Percentiles rank a stretch among this genome's conserved stretches.
Evolutionary conservation across 257 asterid genomes (phyloP).

Genomic region (Ilex asprella): DNA sequence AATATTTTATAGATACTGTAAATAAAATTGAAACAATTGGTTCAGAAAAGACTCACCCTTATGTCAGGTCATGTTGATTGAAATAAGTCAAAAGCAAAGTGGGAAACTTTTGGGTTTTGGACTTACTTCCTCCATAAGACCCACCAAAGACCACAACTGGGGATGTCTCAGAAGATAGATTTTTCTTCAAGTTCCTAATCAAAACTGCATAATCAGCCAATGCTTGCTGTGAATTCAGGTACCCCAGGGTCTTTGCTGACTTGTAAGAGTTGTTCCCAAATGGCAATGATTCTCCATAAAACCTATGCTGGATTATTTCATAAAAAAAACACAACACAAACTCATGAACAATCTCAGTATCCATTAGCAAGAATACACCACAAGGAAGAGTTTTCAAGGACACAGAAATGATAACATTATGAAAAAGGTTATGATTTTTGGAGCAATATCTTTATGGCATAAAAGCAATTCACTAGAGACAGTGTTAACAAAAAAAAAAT

Average conservation of each 20-base stretch:
- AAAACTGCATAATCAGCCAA: conserved; percentile 69
- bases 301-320: conserved; percentile 52
- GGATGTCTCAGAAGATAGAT: conserved; percentile 65
- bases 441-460: too few species aligned
- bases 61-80: conserved; percentile 11
- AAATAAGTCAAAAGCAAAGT: conserved; percentile 1
- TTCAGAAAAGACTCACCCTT: not conserved
- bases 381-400: too few species aligned
- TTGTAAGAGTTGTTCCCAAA: conserved; percentile 47
- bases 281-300: conserved; percentile 73
- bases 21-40: too few species aligned
- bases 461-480: too few species aligned
- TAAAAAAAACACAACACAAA: not conserved
- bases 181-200: conserved; percentile 56
- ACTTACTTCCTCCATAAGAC: conserved; percentile 82
- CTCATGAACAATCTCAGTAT: too few species aligned
- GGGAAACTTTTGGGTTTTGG: conserved; percentile 8
- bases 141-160: conserved; percentile 87
- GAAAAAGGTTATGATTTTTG: too few species aligned
- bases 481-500: too few species aligned
- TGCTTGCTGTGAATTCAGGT: conserved; percentile 72
- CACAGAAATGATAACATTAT: too few species aligned
- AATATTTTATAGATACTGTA: too few species aligned
- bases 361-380: too few species aligned
- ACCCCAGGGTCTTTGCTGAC: conserved; percentile 59